phyloP scores from a whole-genome alignment of 2,329 filamentous ascomycete species.

The Alternaria sp. region DNA sequence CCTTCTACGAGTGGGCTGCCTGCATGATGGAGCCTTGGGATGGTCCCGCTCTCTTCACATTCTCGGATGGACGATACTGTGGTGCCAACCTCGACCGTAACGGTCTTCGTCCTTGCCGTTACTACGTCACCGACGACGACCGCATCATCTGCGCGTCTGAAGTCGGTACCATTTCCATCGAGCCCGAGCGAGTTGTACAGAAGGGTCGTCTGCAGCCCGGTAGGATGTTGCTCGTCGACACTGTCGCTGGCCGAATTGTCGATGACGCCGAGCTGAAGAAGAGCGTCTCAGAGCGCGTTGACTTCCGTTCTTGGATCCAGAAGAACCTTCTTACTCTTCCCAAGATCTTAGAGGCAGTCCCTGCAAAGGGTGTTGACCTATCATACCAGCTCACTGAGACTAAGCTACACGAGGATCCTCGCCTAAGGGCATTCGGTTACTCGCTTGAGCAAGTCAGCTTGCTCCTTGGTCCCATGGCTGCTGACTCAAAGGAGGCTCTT shows the following conservation, averaged over 20 bases:
- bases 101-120: slow-evolving; percentile 91
- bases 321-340: slow-evolving; percentile 83
- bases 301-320: slow-evolving; percentile 89
- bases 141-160: slow-evolving; percentile 97
- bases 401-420: slow-evolving; percentile 81
- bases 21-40: slow-evolving; percentile 99
- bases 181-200: slow-evolving; percentile 86
- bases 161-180: slow-evolving; percentile 89
- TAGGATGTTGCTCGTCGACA: slow-evolving; percentile 95
- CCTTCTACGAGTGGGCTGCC: slow-evolving; percentile 98
- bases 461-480: slow-evolving; percentile 92
- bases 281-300: slow-evolving; percentile 82
- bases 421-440: slow-evolving; percentile 88
- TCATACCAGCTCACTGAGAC: slow-evolving; percentile 69
- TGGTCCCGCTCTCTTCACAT: slow-evolving; percentile 94
- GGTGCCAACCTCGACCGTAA: slow-evolving; percentile 97
- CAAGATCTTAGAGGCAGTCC: slow-evolving; percentile 69
- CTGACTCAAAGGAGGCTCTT: slow-evolving; percentile 94
- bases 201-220: slow-evolving; percentile 94
- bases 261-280: slow-evolving; percentile 91
- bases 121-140: slow-evolving; percentile 96
- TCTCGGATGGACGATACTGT: slow-evolving; percentile 94
- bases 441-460: slow-evolving; percentile 94
- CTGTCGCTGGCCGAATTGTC: slow-evolving; percentile 87
- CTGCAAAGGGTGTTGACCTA: slow-evolving; percentile 66